Percentiles rank a stretch among this genome's conserved stretches.
Evolutionary conservation across 768 basidiomycete genomes (phyloP).

Genomic region (Pleurotus cornucopiae): DNA sequence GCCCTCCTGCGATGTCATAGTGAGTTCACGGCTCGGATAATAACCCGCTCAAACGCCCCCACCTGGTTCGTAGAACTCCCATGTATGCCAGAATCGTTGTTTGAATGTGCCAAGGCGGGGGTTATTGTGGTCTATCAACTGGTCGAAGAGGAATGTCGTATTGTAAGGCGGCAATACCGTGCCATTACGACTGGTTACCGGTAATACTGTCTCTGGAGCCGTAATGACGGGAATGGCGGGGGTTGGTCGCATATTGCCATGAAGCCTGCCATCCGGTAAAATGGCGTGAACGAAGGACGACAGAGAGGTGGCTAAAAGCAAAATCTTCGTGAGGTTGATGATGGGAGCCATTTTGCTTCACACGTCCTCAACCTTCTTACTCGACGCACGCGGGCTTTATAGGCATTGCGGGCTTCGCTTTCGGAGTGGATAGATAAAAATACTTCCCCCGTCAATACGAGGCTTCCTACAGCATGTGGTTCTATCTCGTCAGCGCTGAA

Average conservation of each 20-base stretch:
- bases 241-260: conserved; percentile 37
- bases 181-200: conserved; percentile 40
- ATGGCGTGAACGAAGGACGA: conserved; percentile 19
- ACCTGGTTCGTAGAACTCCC: conserved; percentile 60
- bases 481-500: neutral
- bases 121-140: conserved; percentile 49
- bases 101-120: conserved; percentile 70
- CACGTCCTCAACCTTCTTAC: neutral
- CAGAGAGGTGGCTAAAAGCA: conserved; percentile 15
- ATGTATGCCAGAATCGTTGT: conserved; percentile 71
- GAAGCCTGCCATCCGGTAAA: conserved; percentile 34
- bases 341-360: conserved; percentile 2
- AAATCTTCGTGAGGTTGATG: conserved; percentile 18
- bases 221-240: conserved; percentile 32
- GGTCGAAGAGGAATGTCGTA: conserved; percentile 52
- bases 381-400: too few species aligned
- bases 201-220: conserved; percentile 17
- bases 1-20: conserved; percentile 36
- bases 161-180: conserved; percentile 40
- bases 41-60: neutral
- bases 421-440: conserved; percentile 2
- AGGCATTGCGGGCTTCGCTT: neutral
- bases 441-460: neutral
- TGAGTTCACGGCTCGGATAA: neutral
- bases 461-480: conserved; percentile 2